Conservation (phyloP, 768 basidiomycete genomes). For the Lentinula detonsa region DNA sequence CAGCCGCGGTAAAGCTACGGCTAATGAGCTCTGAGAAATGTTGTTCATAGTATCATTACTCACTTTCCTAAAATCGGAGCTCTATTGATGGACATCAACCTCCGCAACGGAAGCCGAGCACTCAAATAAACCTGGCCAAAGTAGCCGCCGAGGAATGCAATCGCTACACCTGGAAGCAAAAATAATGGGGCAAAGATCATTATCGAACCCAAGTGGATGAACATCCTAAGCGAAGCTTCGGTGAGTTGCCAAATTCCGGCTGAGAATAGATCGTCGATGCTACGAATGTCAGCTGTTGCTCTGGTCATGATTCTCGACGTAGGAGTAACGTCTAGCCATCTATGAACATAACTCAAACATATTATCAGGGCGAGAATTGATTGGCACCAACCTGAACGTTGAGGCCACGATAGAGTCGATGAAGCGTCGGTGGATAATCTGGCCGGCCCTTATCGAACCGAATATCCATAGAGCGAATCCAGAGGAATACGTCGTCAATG, state of each 20-base stretch:
- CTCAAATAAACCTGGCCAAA: slow-evolving; percentile 39
- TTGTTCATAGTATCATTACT: slow-evolving; percentile 19
- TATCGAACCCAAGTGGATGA: slow-evolving; percentile 38
- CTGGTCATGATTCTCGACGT: slow-evolving; percentile 35
- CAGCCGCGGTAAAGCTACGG: slow-evolving; percentile 43
- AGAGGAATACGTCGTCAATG: background rate
- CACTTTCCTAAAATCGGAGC: slow-evolving; percentile 31
- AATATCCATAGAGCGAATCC: slow-evolving; percentile 2
- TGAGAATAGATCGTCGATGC: background rate
- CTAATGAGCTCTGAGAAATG: slow-evolving; percentile 11
- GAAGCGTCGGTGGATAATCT: slow-evolving; percentile 26
- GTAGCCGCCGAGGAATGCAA: slow-evolving; percentile 36
- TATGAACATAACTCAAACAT: background rate
- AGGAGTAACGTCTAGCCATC: slow-evolving; percentile 21
- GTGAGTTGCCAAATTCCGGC: background rate
- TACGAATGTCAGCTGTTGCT: slow-evolving; percentile 40
- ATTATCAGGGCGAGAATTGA: background rate
- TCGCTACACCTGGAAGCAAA: slow-evolving; percentile 35
- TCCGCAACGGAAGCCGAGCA: slow-evolving; percentile 41
- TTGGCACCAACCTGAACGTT: slow-evolving; percentile 23
- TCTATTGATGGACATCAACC: slow-evolving; percentile 40
- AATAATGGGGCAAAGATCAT: slow-evolving; percentile 40
- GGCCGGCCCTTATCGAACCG: slow-evolving; percentile 1
- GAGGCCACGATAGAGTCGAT: slow-evolving; percentile 35
- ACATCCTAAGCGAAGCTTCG: slow-evolving; percentile 21